Percentiles rank a stretch among this genome's conserved stretches.
Evolutionary conservation across 2,329 filamentous ascomycete genomes (phyloP).

Genomic region (Mollisiaceae sp.): DNA sequence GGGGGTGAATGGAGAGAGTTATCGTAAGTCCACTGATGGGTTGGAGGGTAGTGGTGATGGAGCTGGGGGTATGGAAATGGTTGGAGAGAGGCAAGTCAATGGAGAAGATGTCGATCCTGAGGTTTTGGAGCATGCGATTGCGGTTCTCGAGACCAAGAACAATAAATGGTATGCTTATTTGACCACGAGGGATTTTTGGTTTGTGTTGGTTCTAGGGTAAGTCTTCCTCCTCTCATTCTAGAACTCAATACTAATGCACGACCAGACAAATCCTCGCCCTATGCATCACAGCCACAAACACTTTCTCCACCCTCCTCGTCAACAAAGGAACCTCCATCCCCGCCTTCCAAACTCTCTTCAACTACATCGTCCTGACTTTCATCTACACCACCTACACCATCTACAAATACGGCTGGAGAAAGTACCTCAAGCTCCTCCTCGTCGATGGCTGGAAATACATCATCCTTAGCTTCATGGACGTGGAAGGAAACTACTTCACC

Average conservation of each 20-base stretch:
- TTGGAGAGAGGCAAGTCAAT: constrained; percentile 6
- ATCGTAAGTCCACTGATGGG: constrained; percentile 35
- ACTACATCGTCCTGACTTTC: constrained; percentile 82
- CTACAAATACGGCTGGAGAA: constrained; percentile 76
- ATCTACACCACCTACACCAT: constrained; percentile 84
- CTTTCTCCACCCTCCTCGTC: constrained; percentile 79
- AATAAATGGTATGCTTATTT: constrained; percentile 75
- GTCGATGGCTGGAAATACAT: constrained; percentile 92
- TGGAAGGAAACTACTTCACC: constrained; percentile 97
- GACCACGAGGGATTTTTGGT: constrained; percentile 84
- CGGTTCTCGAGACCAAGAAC: constrained; percentile 58
- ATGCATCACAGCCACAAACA: constrained; percentile 92
- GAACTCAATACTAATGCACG: constrained; percentile 9
- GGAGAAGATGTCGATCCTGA: constrained; percentile 32
- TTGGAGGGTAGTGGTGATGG: constrained; percentile 25
- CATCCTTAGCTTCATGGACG: constrained; percentile 90
- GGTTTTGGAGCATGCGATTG: constrained; percentile 50
- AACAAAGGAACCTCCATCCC: constrained; percentile 77
- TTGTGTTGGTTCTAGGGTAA: constrained; percentile 76
- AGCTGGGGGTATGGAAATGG: constrained; percentile 28
- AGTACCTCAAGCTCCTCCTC: constrained; percentile 66
- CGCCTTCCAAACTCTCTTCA: constrained; percentile 95
- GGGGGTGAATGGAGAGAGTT: constrained; percentile 26
- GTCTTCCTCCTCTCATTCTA: constrained; percentile 36
- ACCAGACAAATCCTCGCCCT: constrained; percentile 78